A percentile compares a stretch with the other conserved stretches of the same genome.
Evolutionary conservation across 2,329 filamentous ascomycete species (phyloP).

Genomic region (Cytospora piceae): DNA sequence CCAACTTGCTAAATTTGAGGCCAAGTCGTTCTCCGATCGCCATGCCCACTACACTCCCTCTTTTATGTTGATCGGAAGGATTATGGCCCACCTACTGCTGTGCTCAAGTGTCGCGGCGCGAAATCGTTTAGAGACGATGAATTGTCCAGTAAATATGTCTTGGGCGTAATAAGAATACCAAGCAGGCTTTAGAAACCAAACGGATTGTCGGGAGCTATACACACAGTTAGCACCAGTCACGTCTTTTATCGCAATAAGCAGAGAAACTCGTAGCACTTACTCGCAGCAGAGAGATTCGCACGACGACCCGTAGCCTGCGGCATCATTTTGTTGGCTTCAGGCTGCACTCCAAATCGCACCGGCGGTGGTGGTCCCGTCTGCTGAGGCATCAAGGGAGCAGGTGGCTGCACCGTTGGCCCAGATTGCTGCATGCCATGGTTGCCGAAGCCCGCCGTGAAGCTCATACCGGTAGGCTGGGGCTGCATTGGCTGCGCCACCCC

Average conservation of each 20-base stretch:
- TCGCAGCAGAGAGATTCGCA: conserved; percentile 92
- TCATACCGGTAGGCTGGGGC: conserved; percentile 54
- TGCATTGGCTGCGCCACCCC: conserved; percentile 52
- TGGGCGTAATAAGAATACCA: background rate
- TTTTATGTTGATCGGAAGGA: background rate
- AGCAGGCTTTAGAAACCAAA: conserved; percentile 51
- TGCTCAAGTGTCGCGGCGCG: background rate
- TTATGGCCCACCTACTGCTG: background rate
- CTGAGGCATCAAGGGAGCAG: conserved; percentile 71
- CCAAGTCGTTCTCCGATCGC: background rate
- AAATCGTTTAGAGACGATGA: background rate
- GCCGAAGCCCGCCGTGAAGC: conserved; percentile 49
- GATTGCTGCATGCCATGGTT: conserved; percentile 48
- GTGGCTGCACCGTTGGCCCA: conserved; percentile 58
- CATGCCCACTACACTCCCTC: background rate
- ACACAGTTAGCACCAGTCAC: conserved; percentile 30
- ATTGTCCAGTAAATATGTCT: background rate
- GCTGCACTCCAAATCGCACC: conserved; percentile 82
- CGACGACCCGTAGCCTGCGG: conserved; percentile 87
- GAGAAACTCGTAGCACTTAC: conserved; percentile 65
- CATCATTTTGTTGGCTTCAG: conserved; percentile 73
- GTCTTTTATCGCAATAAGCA: background rate
- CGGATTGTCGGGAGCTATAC: conserved; percentile 55
- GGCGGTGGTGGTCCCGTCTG: conserved; percentile 85
- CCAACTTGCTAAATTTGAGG: conserved; percentile 10